These are phyloP conservation scores for Plectosphaerella cucumerina DNA, from an alignment of 2,329 filamentous ascomycete species.

Conservation along the genomic window DNA sequence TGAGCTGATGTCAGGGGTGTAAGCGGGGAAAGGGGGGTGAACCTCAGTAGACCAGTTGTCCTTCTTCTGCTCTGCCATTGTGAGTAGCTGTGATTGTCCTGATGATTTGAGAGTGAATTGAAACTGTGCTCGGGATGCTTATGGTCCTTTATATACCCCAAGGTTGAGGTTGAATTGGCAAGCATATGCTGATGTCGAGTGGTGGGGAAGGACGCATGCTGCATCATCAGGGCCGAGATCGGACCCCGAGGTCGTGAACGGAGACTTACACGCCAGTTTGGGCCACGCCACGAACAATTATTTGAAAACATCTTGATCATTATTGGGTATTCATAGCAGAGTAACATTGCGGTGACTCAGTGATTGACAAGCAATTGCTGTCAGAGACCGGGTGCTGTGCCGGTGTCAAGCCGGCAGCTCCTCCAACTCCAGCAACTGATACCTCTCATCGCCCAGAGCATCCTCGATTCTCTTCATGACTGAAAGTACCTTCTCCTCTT, in stretches of 20 bases:
- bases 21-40: slow-evolving; percentile 7
- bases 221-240: slow-evolving; percentile 10
- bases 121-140: too few species aligned
- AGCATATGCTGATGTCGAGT: too few species aligned
- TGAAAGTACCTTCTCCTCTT: slow-evolving; percentile 84
- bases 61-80: slow-evolving; percentile 17
- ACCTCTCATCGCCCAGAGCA: slow-evolving; percentile 58
- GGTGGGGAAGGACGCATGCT: too few species aligned
- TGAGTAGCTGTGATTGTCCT: neutral
- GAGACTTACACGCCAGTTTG: neutral
- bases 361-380: too few species aligned
- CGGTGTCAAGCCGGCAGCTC: too few species aligned
- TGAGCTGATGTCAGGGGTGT: slow-evolving; percentile 6
- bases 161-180: too few species aligned
- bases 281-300: too few species aligned
- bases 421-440: slow-evolving; percentile 41
- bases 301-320: too few species aligned
- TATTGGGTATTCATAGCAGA: too few species aligned
- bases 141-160: too few species aligned
- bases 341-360: too few species aligned
- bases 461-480: slow-evolving; percentile 77
- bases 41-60: slow-evolving; percentile 39
- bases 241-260: slow-evolving; percentile 4
- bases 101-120: neutral
- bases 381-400: too few species aligned